Percentiles rank a stretch among this genome's conserved stretches.
Evolutionary conservation across 73 alveolate genomes (phyloP).

Genomic region (Paramecium sexaurelia): DNA sequence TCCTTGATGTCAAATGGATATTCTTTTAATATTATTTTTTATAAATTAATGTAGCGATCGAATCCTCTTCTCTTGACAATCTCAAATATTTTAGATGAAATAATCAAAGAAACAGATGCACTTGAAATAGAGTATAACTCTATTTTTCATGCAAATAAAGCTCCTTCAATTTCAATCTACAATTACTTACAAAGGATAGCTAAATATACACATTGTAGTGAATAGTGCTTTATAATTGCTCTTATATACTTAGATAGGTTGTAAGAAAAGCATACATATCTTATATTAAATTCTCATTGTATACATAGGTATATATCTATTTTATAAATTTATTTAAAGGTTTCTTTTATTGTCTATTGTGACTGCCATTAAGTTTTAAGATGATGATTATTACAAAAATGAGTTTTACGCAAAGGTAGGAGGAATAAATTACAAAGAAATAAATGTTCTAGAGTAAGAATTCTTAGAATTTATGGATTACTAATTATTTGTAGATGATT

Average conservation of each 20-base stretch:
- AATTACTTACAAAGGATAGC: constrained; percentile 74
- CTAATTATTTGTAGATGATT: constrained; percentile 71
- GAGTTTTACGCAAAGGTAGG: constrained; percentile 87
- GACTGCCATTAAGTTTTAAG: constrained; percentile 79
- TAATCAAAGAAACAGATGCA: constrained; percentile 22
- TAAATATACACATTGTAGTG: constrained; percentile 75
- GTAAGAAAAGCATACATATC: constrained; percentile 61
- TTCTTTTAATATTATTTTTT: not conserved
- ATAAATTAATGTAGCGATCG: not conserved
- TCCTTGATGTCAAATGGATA: not conserved
- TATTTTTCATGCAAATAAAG: constrained; percentile 62
- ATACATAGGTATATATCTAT: constrained; percentile 67
- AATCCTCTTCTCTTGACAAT: constrained; percentile 18
- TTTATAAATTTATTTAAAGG: constrained; percentile 60
- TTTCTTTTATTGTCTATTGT: constrained; percentile 77
- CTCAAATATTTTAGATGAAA: constrained; percentile 27
- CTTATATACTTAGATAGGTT: constrained; percentile 78
- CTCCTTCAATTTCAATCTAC: constrained; percentile 73
- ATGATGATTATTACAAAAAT: constrained; percentile 76
- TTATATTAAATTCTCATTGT: constrained; percentile 63
- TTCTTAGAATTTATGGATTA: constrained; percentile 78
- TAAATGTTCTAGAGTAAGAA: constrained; percentile 74
- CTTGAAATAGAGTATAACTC: not conserved
- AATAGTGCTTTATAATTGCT: constrained; percentile 69
- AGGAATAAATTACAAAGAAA: constrained; percentile 77